Conservation (phyloP, 306 rosid genomes). For the Fragaria nilgerrensis region DNA sequence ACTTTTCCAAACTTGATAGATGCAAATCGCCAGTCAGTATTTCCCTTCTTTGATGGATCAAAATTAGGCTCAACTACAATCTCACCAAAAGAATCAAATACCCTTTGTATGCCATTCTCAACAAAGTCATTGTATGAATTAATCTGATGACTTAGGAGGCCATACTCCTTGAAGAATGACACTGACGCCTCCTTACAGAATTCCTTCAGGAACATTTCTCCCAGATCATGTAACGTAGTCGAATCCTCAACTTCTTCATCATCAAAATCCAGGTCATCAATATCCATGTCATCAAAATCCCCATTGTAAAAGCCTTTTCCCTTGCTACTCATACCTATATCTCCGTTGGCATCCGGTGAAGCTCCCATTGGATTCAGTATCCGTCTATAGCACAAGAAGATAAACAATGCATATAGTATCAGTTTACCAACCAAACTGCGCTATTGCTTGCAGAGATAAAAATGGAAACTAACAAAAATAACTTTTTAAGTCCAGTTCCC, state of each 20-base stretch:
- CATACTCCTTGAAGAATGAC: constrained; percentile 57
- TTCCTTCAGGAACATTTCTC: constrained; percentile 25
- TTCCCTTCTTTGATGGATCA: constrained; percentile 88
- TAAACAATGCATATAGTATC: background rate
- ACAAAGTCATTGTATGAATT: constrained; percentile 71
- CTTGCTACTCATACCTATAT: constrained; percentile 55
- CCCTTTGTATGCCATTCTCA: constrained; percentile 46
- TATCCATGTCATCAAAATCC: constrained; percentile 30
- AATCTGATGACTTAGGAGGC: constrained; percentile 86
- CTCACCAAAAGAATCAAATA: constrained; percentile 69
- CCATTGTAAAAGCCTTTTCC: constrained; percentile 27
- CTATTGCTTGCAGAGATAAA: background rate
- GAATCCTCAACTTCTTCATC: constrained; percentile 31
- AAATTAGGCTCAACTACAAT: constrained; percentile 64
- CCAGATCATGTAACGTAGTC: constrained; percentile 38
- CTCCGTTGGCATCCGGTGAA: constrained; percentile 47
- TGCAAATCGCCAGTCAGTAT: constrained; percentile 64
- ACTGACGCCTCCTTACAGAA: constrained; percentile 56
- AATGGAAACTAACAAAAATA: background rate
- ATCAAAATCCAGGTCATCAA: constrained; percentile 29
- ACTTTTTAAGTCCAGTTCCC: background rate
- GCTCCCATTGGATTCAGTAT: constrained; percentile 35
- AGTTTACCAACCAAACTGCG: background rate
- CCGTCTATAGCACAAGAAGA: constrained; percentile 6
- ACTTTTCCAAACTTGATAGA: constrained; percentile 70